Evolutionary conservation across 1,139 yeast species (phyloP).

Genomic region (Zygosaccharomyces sapae): DNA sequence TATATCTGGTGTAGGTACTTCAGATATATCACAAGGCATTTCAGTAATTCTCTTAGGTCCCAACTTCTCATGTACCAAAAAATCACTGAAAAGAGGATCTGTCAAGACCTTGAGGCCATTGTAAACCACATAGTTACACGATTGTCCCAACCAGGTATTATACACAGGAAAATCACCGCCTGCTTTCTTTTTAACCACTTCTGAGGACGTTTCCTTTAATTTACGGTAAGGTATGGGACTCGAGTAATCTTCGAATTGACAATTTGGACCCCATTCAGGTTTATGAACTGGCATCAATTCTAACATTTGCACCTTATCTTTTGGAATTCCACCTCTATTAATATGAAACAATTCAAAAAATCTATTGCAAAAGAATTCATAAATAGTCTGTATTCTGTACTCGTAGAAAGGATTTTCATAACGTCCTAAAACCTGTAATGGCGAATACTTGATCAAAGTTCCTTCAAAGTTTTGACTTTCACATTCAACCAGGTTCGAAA

Average conservation of each 20-base stretch:
- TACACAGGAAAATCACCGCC: constrained; percentile 22
- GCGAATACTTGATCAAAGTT: constrained; percentile 38
- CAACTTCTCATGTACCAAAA: constrained; percentile 53
- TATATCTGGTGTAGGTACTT: constrained; percentile 64
- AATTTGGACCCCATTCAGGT: constrained; percentile 42
- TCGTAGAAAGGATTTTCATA: constrained; percentile 91
- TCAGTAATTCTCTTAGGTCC: constrained; percentile 82
- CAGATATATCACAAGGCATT: constrained; percentile 60
- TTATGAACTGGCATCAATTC: constrained; percentile 52
- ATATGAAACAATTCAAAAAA: constrained; percentile 65
- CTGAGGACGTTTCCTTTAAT: constrained; percentile 27
- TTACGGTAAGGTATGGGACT: constrained; percentile 16
- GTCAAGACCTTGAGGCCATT: constrained; percentile 72
- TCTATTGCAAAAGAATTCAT: constrained; percentile 74
- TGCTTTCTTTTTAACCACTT: constrained; percentile 5
- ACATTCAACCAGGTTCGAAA: constrained; percentile 25
- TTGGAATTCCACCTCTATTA: constrained; percentile 66
- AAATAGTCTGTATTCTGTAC: constrained; percentile 82
- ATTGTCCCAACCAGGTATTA: constrained; percentile 91
- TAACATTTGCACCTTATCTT: constrained; percentile 44
- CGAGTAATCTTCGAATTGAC: constrained; percentile 42
- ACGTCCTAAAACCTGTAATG: constrained; percentile 65
- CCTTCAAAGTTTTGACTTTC: constrained; percentile 31
- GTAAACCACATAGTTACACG: constrained; percentile 72
- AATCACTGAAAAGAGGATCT: constrained; percentile 77